A percentile compares a stretch with the other conserved stretches of the same genome.
phyloP scores from a whole-genome alignment of 23 red algal species.

The Chondrus crispus region DNA sequence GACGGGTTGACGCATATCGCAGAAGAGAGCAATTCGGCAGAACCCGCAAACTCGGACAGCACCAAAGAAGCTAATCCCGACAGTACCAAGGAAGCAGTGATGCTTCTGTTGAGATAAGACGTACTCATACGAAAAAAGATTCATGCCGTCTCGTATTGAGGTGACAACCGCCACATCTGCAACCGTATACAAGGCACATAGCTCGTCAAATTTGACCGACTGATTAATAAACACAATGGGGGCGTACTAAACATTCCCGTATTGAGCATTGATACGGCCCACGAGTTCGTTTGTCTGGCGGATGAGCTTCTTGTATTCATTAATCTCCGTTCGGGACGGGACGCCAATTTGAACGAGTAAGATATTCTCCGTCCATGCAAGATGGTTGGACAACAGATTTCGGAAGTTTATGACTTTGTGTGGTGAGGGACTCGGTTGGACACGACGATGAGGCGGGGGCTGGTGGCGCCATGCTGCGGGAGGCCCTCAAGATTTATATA shows the following conservation, averaged over 20 bases:
- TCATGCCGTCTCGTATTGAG: conserved; percentile 95
- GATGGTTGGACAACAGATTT: conserved; percentile 72
- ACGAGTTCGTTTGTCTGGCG: conserved; percentile 85
- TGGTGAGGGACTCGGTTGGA: conserved; percentile 87
- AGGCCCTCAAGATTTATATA: conserved; percentile 22
- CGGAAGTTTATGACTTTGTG: conserved; percentile 93
- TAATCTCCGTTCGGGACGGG: conserved; percentile 71
- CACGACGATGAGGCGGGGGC: conserved; percentile 77
- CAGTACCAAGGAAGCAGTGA: conserved; percentile 79
- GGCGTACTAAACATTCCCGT: conserved; percentile 72
- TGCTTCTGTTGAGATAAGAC: conserved; percentile 90
- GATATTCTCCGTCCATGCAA: conserved; percentile 69
- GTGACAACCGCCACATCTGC: conserved; percentile 92
- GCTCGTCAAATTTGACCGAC: conserved; percentile 82
- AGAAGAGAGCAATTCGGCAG: conserved; percentile 80
- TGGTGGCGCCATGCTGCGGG: neutral
- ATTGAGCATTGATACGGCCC: conserved; percentile 90
- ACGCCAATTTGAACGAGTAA: conserved; percentile 88
- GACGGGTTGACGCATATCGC: conserved; percentile 97
- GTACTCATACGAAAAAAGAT: conserved; percentile 96
- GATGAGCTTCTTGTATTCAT: conserved; percentile 79
- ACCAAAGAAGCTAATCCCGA: conserved; percentile 82
- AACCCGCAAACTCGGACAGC: conserved; percentile 95
- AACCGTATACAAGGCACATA: conserved; percentile 85
- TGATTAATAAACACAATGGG: conserved; percentile 98